Base-by-base conservation (phyloP, 108 stramenopile species). In the Fragilaria radians region DNA sequence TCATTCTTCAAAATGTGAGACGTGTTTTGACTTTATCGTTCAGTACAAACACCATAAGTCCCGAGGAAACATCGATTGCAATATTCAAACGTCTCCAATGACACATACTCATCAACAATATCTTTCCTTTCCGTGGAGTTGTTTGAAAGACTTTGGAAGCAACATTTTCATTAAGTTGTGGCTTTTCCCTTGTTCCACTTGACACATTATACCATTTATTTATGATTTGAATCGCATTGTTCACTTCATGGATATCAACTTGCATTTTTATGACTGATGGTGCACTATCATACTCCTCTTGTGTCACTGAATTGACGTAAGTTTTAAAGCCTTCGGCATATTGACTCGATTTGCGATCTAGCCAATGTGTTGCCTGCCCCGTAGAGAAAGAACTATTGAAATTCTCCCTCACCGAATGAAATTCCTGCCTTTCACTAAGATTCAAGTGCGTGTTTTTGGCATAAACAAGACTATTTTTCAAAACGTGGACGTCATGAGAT, bases 191-290 rank as follows among this genome's bases (percentile, higher is more conserved):
- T 27, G 1, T 5, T 1, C 26, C 52, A 53, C 3, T 3, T 18
- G 2, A 2, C 19, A 28, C 52, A 24, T 25, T 1, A 9, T 28
- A 28, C 7, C 24, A n/a, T n/a, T 63, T 32, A 18, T 59, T 46
- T 18, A 73, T 48, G 5, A 45, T 3, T 5, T 59, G 33, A 32
- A 73, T 54, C 14, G 72, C 72, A 0, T 34, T 3, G 48, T 79
- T 67, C 1, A 63, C 69, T 56, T 66, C 64, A 0, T 70, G 50
- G 48, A 57, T 31, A 4, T 42, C 4, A 28, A 78, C 65, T 54
- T 79, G 72, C 54, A 68, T 69, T 49, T 59, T 64, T 18, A 79
- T 73, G 47, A 79, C 55, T 27, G 60, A 57, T 22, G 78, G 78
- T 14, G 78, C 78, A 4, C n/a, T n/a, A n/a, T 70, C 57, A 59